Base-by-base conservation (phyloP, 352 stramenopile species). In the Globisporangium barbulae region DNA sequence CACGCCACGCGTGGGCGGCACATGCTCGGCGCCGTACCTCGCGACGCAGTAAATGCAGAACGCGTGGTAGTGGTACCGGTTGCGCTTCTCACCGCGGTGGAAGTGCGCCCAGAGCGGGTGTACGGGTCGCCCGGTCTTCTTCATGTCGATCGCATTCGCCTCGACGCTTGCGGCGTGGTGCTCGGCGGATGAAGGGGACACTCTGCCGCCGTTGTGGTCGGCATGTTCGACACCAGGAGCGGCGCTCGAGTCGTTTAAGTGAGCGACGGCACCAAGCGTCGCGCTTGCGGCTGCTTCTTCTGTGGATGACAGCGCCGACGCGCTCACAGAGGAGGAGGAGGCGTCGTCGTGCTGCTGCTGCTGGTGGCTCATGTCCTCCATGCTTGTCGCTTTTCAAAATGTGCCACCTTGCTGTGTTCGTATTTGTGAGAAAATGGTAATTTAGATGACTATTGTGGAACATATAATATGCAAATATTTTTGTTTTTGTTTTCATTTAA, bases 41-140 rank as follows among this genome's bases (percentile, higher is more conserved):
- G 75, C 72, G 42, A 93, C 73, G 61, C 85, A 94, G 71, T 91
- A 94, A 8, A 81, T 72, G 63, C 86, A 94, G 61, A 87, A 94
- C 35, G 86, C 81, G 58, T 93, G 86, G 71, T 94, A 92, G 52
- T 94, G 86, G 66, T 91, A 92, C 22, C 83, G 79, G 49, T 94
- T 94, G 22, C 83, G 82, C 74, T 94, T 94, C 68, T 90, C 84
- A 35, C 86, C 86, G 47, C 86, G 86, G 59, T 93, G 79, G 70
- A 93, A 94, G 59, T 93, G 83, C 28, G 76, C 76, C 86, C 86
- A 93, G 0, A 92, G 72, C 61, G 86, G 86, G 59, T 94, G 84
- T 58, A 80, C 71, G 7, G 86, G 86, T 0, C 86, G 73, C 31
- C 86, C 86, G 1, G 82, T 93, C 59, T 83, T 83, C 71, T 91